A percentile compares a stretch with the other conserved stretches of the same genome.
These are phyloP conservation scores for Magnaporthiopsis rhizophila DNA, from an alignment of 2,329 filamentous ascomycete species.

Conservation along the genomic window DNA sequence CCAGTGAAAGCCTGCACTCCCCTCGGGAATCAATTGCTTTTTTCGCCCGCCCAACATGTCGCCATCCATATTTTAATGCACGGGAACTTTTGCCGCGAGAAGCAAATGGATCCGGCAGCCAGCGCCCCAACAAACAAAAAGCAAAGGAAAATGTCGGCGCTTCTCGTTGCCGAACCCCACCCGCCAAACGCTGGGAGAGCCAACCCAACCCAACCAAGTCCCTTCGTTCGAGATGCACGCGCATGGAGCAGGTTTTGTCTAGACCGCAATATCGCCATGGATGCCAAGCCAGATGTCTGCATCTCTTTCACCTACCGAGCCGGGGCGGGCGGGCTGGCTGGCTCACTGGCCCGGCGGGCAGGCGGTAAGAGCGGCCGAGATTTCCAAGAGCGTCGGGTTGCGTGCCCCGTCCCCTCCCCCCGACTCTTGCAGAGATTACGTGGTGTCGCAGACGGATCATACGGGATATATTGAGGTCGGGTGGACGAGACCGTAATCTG, in stretches of 20 bases:
- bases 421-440: not conserved
- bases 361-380: not conserved
- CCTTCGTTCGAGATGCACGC: too few species aligned
- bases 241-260: too few species aligned
- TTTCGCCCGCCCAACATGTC: too few species aligned
- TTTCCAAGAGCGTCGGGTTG: not conserved
- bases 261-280: not conserved
- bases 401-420: not conserved
- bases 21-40: not conserved
- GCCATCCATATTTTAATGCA: not conserved
- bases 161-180: not conserved
- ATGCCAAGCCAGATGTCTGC: not conserved
- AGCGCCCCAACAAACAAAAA: not conserved
- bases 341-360: not conserved
- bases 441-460: not conserved
- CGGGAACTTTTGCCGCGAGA: not conserved
- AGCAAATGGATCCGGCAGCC: not conserved
- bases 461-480: not conserved
- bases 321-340: too few species aligned
- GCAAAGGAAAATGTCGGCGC: not conserved
- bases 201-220: too few species aligned
- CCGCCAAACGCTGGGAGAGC: too few species aligned
- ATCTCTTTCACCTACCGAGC: not conserved
- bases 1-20: not conserved
- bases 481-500: not conserved